Conservation (phyloP, 2,329 filamentous ascomycete genomes). For the Monosporascus sp. region DNA sequence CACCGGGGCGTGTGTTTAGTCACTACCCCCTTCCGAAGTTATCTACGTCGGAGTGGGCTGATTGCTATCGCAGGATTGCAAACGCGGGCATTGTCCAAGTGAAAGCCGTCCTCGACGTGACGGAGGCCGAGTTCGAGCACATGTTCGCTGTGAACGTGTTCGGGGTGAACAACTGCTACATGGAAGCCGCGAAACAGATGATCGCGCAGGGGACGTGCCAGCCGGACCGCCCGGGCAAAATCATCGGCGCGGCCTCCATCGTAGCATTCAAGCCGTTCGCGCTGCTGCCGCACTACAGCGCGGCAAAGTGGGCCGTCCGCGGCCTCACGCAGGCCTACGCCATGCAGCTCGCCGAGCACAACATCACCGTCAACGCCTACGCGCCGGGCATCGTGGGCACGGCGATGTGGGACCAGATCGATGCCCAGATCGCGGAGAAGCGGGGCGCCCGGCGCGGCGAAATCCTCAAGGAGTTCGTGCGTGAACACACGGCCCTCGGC, state of each 20-base stretch:
- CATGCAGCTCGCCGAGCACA: conserved; percentile 58
- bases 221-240: conserved; percentile 32
- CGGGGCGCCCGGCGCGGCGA: conserved; percentile 46
- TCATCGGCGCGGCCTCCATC: conserved; percentile 49
- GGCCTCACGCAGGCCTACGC: conserved; percentile 62
- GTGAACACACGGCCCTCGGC: conserved; percentile 51
- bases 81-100: conserved; percentile 60
- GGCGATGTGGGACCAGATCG: conserved; percentile 65
- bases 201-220: conserved; percentile 51
- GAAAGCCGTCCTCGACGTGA: conserved; percentile 49
- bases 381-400: conserved; percentile 64
- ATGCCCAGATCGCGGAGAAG: conserved; percentile 51
- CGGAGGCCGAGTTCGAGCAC: conserved; percentile 48
- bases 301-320: conserved; percentile 62
- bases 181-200: conserved; percentile 58
- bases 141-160: conserved; percentile 63
- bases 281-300: conserved; percentile 56
- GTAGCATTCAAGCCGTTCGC: conserved; percentile 57
- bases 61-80: conserved; percentile 44
- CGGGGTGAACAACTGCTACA: conserved; percentile 62
- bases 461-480: conserved; percentile 48
- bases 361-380: conserved; percentile 63
- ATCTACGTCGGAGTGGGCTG: background rate
- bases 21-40: background rate
- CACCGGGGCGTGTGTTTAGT: background rate